Evolutionary conservation across 768 basidiomycete genomes (phyloP).

Genomic region (Hypsizygus marmoreus): DNA sequence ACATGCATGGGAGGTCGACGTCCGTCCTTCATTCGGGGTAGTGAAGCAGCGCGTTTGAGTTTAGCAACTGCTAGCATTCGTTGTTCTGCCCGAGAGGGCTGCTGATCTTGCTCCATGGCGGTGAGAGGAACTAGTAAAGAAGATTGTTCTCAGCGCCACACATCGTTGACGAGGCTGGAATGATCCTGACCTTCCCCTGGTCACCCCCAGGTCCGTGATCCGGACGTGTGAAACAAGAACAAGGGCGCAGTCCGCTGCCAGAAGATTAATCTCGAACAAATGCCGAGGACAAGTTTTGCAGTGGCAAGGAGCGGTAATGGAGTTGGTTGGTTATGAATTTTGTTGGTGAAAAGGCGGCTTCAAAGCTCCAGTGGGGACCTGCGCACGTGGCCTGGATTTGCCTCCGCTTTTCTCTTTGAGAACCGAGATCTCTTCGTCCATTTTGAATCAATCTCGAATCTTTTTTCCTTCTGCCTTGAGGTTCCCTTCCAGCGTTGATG

Average conservation of each 20-base stretch:
- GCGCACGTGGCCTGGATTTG: constrained; percentile 37
- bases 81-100: constrained; percentile 63
- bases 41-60: constrained; percentile 87
- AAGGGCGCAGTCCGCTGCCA: not conserved
- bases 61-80: constrained; percentile 87
- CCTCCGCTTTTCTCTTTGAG: too few relatives aligned
- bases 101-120: constrained; percentile 49
- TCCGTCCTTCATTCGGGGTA: constrained; percentile 91
- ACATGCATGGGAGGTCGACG: constrained; percentile 85
- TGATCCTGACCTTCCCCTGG: constrained; percentile 17
- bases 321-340: constrained; percentile 13
- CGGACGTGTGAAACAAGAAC: constrained; percentile 2
- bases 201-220: constrained; percentile 10
- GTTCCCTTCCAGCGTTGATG: not conserved
- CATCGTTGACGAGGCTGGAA: constrained; percentile 3
- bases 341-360: constrained; percentile 8
- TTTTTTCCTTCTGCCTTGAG: not conserved
- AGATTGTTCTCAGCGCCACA: constrained; percentile 12
- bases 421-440: too few relatives aligned
- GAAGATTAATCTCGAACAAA: not conserved
- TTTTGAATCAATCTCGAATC: constrained; percentile 12
- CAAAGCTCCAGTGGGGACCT: constrained; percentile 15
- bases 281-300: not conserved
- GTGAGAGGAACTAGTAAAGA: constrained; percentile 6
- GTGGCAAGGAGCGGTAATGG: not conserved